Evolutionary conservation across 306 rosid species (phyloP), one percentile per base, ranked within the genome.

Genomic region (Quercus glauca): DNA sequence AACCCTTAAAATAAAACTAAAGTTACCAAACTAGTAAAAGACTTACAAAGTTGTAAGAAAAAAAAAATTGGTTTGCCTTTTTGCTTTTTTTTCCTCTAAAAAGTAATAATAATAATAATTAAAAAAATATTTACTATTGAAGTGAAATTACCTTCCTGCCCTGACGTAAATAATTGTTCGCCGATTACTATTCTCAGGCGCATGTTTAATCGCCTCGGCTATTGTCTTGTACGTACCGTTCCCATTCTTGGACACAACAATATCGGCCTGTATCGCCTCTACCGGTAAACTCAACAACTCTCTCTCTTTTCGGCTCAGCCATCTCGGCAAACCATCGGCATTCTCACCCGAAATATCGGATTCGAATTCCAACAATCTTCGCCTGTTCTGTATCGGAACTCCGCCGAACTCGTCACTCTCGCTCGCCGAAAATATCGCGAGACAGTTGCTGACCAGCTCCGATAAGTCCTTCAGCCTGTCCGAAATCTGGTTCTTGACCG

Each of bases 61-160:
- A 19, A 37, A 35, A 2, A 1, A 37, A 2, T 10, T 0, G 25
- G 25, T 33, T 59, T 41, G 1, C 33, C 11, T 41, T 15, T 65
- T 28, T 37, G 10, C 43, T 7, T 37, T 7, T 41, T 41, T 1
- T 8, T 8, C 12, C 12, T 10, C 1, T 4, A 12, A 57, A 23
- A 23, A 23, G 25, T 23, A 9, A 7, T 41, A 8, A 78, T 21
- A 19, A 73, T 1, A 9, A 7, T 37, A 37, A 37, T 37, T 2
- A 37, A 7, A 37, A 37, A 7, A 37, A 37, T 37, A 37, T 7
- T 37, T 37, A 37, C 45, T 37, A 2, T 8, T 2, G 14, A 4
- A 7, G 10, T 43, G 59, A 55, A 85, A 43, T 87, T 90, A 95
- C 99, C 96, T 96, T 93, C 99, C 99, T 82, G 93, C 94, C 85